phyloP scores from a whole-genome alignment of 2,329 filamentous ascomycete genomes.

The Clonostachys solani region DNA sequence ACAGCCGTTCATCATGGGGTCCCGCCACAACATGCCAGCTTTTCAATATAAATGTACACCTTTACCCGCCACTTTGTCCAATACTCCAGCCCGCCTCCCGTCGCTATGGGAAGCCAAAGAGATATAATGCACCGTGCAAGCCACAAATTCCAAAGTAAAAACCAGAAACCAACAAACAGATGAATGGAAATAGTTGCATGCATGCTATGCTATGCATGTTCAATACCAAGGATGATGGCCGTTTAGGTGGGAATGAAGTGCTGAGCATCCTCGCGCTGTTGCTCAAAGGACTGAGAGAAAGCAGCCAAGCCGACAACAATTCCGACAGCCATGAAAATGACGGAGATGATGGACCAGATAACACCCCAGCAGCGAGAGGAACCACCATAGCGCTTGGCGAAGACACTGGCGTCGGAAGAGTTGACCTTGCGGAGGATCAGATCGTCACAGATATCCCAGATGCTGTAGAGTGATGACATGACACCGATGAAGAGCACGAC shows the following conservation, averaged over 20 bases:
- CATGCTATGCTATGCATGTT: no score
- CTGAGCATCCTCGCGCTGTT: conserved; percentile 67
- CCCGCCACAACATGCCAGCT: no score
- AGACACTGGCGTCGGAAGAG: conserved; percentile 73
- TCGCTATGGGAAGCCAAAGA: no score
- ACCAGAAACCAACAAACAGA: not conserved
- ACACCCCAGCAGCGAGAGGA: conserved; percentile 80
- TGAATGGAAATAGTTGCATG: not conserved
- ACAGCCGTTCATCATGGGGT: no score
- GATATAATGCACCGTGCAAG: not conserved
- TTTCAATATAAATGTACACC: no score
- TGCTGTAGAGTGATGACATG: conserved; percentile 76
- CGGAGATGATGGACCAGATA: conserved; percentile 70
- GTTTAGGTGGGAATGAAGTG: conserved; percentile 52
- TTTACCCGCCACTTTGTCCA: no score
- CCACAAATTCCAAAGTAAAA: not conserved
- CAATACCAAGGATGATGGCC: no score
- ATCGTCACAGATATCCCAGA: conserved; percentile 84
- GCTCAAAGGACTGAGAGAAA: conserved; percentile 64
- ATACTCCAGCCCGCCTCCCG: no score
- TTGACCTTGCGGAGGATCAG: conserved; percentile 78
- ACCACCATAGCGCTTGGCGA: conserved; percentile 72
- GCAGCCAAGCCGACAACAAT: conserved; percentile 76
- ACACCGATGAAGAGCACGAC: conserved; percentile 78
- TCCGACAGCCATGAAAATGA: conserved; percentile 66